phyloP scores from a whole-genome alignment of 129 eudicot species.

The Artemisia annua region DNA sequence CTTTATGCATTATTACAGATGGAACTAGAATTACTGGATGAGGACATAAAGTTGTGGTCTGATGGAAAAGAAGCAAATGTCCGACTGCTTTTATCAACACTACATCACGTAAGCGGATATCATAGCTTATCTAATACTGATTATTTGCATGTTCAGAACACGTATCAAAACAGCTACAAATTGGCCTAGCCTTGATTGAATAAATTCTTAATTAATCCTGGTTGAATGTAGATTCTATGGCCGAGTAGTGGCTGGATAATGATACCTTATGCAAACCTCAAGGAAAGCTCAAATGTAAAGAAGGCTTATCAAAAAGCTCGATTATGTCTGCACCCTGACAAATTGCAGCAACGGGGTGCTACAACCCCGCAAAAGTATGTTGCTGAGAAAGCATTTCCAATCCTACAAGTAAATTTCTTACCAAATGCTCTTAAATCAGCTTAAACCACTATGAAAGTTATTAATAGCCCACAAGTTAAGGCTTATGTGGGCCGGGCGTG shows the following conservation, averaged over 20 bases:
- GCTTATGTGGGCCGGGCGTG: neutral
- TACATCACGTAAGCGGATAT: conserved; percentile 58
- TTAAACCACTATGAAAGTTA: neutral
- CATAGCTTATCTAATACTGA: neutral
- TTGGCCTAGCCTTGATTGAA: no score
- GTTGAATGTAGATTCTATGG: conserved; percentile 60
- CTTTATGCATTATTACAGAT: conserved; percentile 32
- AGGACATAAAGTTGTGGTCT: conserved; percentile 65
- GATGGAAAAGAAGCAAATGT: conserved; percentile 62
- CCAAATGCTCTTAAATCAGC: no score
- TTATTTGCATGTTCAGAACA: neutral
- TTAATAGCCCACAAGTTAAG: neutral
- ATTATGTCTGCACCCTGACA: conserved; percentile 77
- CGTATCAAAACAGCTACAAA: no score
- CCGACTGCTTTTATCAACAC: conserved; percentile 58
- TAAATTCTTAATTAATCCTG: neutral
- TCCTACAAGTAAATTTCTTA: conserved; percentile 53
- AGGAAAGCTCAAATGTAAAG: conserved; percentile 63
- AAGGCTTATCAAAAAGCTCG: conserved; percentile 85
- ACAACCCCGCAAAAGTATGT: conserved; percentile 57
- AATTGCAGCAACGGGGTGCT: conserved; percentile 80
- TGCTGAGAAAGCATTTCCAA: conserved; percentile 71
- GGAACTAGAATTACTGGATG: conserved; percentile 63
- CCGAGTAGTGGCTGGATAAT: conserved; percentile 72
- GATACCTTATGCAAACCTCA: conserved; percentile 44